phyloP scores from a whole-genome alignment of 2,329 filamentous ascomycete species.

The Botrytis deweyae region DNA sequence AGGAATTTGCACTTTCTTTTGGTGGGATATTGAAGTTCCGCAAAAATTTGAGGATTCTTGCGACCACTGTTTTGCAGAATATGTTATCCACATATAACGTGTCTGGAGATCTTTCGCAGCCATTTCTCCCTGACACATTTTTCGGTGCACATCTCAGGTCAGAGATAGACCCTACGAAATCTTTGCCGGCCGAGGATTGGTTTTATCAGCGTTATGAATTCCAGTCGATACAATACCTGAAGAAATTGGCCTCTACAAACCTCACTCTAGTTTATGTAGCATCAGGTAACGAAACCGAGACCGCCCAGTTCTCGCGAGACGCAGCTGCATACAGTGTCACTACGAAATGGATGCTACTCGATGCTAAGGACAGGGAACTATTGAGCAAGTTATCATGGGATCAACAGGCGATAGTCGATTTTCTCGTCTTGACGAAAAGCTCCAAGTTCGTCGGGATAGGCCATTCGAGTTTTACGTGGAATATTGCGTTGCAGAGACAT shows the following conservation, averaged over 20 bases:
- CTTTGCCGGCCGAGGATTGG: conserved; percentile 24
- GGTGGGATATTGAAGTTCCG: conserved; percentile 34
- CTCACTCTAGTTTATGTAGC: conserved; percentile 45
- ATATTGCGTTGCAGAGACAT: conserved; percentile 42
- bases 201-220: conserved; percentile 31
- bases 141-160: conserved; percentile 35
- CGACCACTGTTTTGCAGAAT: conserved; percentile 29
- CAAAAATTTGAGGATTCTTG: conserved; percentile 28
- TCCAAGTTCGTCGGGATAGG: conserved; percentile 46
- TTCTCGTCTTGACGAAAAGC: conserved; percentile 48
- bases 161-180: conserved; percentile 31
- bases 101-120: conserved; percentile 14
- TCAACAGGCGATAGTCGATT: conserved; percentile 51
- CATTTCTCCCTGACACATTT: conserved; percentile 24
- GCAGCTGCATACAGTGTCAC: conserved; percentile 40
- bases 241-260: conserved; percentile 36
- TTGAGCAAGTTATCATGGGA: conserved; percentile 45
- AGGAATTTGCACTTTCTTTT: conserved; percentile 29
- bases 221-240: conserved; percentile 42
- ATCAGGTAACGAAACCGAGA: conserved; percentile 43
- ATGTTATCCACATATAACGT: conserved; percentile 23
- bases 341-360: conserved; percentile 46
- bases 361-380: conserved; percentile 36
- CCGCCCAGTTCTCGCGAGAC: conserved; percentile 41
- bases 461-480: conserved; percentile 49